Evolutionary conservation across 139 green algal species (phyloP), one percentile per base, ranked within the genome.

Genomic region (Pedinophyceae sp.): DNA sequence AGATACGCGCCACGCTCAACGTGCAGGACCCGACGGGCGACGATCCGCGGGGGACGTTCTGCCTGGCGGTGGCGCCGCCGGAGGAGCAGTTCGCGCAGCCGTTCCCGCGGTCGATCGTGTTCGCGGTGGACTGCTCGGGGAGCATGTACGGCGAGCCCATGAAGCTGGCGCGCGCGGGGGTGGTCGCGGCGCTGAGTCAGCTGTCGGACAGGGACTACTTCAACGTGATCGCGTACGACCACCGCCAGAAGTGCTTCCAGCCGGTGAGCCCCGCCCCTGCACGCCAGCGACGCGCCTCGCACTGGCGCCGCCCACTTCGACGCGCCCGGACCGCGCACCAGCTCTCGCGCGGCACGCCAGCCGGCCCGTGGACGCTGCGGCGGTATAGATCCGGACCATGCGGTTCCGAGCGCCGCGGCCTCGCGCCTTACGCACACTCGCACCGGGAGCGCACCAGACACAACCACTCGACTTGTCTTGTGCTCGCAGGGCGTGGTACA

Each of bases 211-310:
- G 48, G 24, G 72, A 80, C 53, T 17, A 27, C 30, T 82, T 82
- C 55, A 67, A 56, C 7, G 63, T 82, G 24, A 69, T 74, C 24
- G 73, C 71, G 1, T 82, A 77, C 54, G 71, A 82, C 57, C 61
- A 82, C 51, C 67, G 75, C 38, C 71, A 82, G 62, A 30, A 71
- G 15, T 69, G 57, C 62, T 73, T 62, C 61, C 66, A 27, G 45
- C n/a, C n/a, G n/a, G n/a, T n/a, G n/a, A n/a, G n/a, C n/a, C n/a
- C n/a, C n/a, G n/a, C n/a, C n/a, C n/a, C n/a, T n/a, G n/a, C n/a
- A n/a, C n/a, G n/a, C n/a, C n/a, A n/a, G n/a, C n/a, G n/a, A n/a
- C n/a, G n/a, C n/a, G n/a, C n/a, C n/a, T n/a, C n/a, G n/a, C n/a
- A n/a, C n/a, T n/a, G n/a, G n/a, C n/a, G n/a, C n/a, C n/a, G n/a